These are phyloP conservation scores for Geosmithia flava DNA, from an alignment of 2,329 filamentous ascomycete genomes.

Conservation along the genomic window DNA sequence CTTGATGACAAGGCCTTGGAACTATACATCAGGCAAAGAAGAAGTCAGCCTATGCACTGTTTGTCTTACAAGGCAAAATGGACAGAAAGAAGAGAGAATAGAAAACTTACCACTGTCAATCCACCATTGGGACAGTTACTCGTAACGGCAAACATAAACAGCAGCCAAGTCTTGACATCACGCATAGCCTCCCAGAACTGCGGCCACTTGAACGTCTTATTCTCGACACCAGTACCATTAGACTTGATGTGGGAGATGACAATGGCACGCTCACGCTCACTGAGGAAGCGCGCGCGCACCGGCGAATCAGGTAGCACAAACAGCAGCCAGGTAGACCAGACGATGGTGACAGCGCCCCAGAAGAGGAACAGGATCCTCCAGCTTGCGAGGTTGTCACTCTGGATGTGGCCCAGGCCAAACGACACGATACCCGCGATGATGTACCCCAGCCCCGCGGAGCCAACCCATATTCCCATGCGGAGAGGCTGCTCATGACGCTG, in stretches of 20 bases:
- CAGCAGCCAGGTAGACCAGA: conserved; percentile 17
- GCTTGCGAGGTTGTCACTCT: background rate
- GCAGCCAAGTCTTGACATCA: conserved; percentile 42
- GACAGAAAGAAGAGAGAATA: no score
- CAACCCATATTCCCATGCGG: conserved; percentile 13
- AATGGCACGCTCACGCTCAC: conserved; percentile 46
- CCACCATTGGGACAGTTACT: conserved; percentile 44
- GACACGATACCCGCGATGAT: conserved; percentile 11
- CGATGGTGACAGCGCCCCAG: conserved; percentile 13
- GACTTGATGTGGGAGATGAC: conserved; percentile 50
- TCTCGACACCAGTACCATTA: conserved; percentile 30
- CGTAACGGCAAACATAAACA: conserved; percentile 34
- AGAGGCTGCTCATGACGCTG: conserved; percentile 15
- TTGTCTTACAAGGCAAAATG: no score
- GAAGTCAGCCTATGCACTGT: background rate
- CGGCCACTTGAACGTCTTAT: conserved; percentile 29
- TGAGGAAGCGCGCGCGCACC: conserved; percentile 34
- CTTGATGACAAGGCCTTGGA: conserved; percentile 17
- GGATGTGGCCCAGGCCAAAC: conserved; percentile 6
- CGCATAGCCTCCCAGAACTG: conserved; percentile 34
- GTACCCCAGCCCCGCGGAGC: conserved; percentile 11
- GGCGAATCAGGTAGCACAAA: conserved; percentile 24
- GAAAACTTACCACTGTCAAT: conserved; percentile 4
- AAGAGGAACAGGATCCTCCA: background rate
- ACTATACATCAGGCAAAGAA: conserved; percentile 2